phyloP scores from a whole-genome alignment of 768 basidiomycete genomes.

The Nidularia sp. region DNA sequence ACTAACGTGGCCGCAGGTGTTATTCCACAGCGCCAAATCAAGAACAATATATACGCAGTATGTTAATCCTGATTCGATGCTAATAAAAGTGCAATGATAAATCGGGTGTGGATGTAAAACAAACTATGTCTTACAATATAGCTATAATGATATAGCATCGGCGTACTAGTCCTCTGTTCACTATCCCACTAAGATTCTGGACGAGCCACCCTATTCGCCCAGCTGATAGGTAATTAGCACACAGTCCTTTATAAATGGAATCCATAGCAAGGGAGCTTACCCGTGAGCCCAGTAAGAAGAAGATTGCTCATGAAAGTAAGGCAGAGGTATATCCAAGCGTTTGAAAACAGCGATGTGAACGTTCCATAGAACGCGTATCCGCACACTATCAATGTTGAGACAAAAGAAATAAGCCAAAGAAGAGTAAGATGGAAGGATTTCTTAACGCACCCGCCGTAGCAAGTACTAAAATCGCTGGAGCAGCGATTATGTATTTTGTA shows the following conservation, averaged over 20 bases:
- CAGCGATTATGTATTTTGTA: conserved; percentile 19
- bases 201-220: conserved; percentile 30
- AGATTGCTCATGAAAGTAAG: conserved; percentile 29
- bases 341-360: conserved; percentile 8
- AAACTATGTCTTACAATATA: conserved; percentile 23
- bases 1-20: conserved; percentile 1
- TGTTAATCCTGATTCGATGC: conserved; percentile 33
- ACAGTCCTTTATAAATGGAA: neutral
- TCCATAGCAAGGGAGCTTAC: conserved; percentile 10
- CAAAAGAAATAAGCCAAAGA: neutral
- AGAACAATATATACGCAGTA: conserved; percentile 30
- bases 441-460: conserved; percentile 24
- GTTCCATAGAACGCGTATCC: conserved; percentile 16
- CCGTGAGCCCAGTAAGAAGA: conserved; percentile 26
- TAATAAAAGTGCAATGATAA: conserved; percentile 5
- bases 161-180: conserved; percentile 20
- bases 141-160: conserved; percentile 28
- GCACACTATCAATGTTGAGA: conserved; percentile 6
- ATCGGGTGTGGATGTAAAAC: neutral
- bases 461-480: conserved; percentile 21
- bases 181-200: conserved; percentile 15
- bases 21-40: conserved; percentile 20
- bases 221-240: conserved; percentile 12
- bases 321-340: conserved; percentile 26
- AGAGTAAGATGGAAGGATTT: neutral